Percentiles rank a stretch among this genome's conserved stretches.
phyloP scores from a whole-genome alignment of 768 basidiomycete species.

The Tremella fuciformis region DNA sequence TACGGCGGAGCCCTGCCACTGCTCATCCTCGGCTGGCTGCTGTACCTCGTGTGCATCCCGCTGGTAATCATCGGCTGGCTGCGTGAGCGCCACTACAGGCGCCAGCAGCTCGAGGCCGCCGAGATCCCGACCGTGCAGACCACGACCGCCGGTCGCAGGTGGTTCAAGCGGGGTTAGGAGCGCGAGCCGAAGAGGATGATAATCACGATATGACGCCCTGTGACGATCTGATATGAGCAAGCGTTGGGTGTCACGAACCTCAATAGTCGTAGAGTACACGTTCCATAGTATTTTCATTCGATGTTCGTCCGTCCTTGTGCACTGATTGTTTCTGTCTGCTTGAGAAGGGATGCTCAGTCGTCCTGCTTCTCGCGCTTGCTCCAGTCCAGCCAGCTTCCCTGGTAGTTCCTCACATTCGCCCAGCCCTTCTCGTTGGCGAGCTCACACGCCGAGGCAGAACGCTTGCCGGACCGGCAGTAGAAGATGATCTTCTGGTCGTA shows the following conservation, averaged over 20 bases:
- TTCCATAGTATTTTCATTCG: no score
- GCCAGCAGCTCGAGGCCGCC: slow-evolving; percentile 3
- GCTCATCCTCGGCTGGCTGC: slow-evolving; percentile 40
- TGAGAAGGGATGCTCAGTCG: slow-evolving; percentile 21
- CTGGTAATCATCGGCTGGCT: slow-evolving; percentile 41
- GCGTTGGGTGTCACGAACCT: no score
- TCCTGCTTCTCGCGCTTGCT: slow-evolving; percentile 52
- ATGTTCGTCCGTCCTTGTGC: not conserved
- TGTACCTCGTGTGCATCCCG: slow-evolving; percentile 30
- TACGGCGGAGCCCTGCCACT: slow-evolving; percentile 46
- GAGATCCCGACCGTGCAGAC: slow-evolving; percentile 16
- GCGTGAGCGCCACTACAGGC: slow-evolving; percentile 27
- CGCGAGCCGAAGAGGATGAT: no score
- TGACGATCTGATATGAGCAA: no score
- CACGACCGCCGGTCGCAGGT: slow-evolving; percentile 10
- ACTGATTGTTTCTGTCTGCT: not conserved
- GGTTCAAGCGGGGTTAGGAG: slow-evolving; percentile 12
- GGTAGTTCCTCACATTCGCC: slow-evolving; percentile 70
- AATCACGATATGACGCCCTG: no score
- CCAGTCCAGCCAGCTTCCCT: slow-evolving; percentile 89
- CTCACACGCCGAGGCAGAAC: slow-evolving; percentile 77
- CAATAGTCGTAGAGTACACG: no score
- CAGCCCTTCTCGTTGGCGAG: slow-evolving; percentile 77
- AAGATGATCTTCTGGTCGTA: slow-evolving; percentile 70
- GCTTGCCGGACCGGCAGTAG: slow-evolving; percentile 84